Percentiles rank a stretch among this genome's conserved stretches.
Evolutionary conservation across 1,284 basidiomycete species (phyloP).

Genomic region (Trametes hirsuta): DNA sequence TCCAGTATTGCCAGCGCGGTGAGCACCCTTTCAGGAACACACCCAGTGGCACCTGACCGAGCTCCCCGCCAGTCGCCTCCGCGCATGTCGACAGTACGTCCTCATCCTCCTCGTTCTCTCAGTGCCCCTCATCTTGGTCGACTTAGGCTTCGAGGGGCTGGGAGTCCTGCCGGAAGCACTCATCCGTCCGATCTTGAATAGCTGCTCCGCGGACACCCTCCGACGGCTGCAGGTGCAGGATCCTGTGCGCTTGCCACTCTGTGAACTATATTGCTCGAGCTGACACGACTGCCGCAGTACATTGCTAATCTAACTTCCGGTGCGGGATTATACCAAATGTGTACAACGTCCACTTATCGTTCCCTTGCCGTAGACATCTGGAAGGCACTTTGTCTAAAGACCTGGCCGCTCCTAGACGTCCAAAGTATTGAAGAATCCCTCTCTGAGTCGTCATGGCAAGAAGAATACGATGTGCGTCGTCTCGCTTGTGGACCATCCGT

Average conservation of each 20-base stretch:
- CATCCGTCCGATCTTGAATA: slow-evolving; percentile 70
- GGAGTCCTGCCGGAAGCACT: slow-evolving; percentile 59
- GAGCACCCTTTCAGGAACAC: slow-evolving; percentile 25
- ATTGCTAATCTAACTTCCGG: slow-evolving; percentile 62
- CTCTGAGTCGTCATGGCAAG: slow-evolving; percentile 67
- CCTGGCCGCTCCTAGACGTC: slow-evolving; percentile 51
- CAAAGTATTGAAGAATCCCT: slow-evolving; percentile 46
- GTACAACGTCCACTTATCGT: slow-evolving; percentile 10
- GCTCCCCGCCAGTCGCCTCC: slow-evolving; percentile 47
- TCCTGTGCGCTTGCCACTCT: slow-evolving; percentile 52
- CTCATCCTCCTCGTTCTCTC: neutral
- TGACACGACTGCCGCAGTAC: slow-evolving; percentile 44
- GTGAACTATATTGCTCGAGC: neutral
- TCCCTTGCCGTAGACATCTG: slow-evolving; percentile 59
- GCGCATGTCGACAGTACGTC: slow-evolving; percentile 57
- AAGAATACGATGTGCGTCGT: slow-evolving; percentile 64
- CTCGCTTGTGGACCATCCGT: neutral
- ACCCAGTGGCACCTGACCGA: slow-evolving; percentile 23
- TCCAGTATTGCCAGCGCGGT: slow-evolving; percentile 46
- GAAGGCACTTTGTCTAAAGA: slow-evolving; percentile 63
- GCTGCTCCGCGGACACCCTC: slow-evolving; percentile 71
- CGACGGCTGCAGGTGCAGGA: slow-evolving; percentile 66
- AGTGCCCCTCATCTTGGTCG: neutral
- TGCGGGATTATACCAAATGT: slow-evolving; percentile 31
- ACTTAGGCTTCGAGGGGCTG: slow-evolving; percentile 30